Evolutionary conservation across 148 eudicot species (phyloP).

Genomic region (Rhododendron henanense): DNA sequence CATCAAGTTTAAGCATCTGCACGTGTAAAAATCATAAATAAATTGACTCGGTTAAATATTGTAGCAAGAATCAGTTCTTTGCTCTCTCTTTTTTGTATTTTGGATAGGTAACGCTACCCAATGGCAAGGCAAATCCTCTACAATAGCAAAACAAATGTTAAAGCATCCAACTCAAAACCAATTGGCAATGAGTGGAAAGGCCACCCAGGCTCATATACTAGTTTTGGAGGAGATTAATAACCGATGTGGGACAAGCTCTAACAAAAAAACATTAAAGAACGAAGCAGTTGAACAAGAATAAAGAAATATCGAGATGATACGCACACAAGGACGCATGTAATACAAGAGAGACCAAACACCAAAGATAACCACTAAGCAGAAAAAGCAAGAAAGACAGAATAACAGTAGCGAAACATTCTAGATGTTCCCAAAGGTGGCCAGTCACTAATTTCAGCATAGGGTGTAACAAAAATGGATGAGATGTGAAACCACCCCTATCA

Average conservation of each 20-base stretch:
- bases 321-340: background rate
- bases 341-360: background rate
- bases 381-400: slow-evolving; percentile 1
- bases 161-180: too few relatives aligned
- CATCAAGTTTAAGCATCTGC: slow-evolving; percentile 88
- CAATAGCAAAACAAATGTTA: background rate
- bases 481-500: background rate
- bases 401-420: background rate
- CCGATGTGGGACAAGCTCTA: too few relatives aligned
- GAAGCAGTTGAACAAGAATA: background rate
- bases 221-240: too few relatives aligned
- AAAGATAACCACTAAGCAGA: background rate
- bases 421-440: background rate
- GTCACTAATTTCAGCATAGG: background rate
- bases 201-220: too few relatives aligned
- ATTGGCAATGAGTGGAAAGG: too few relatives aligned
- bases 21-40: slow-evolving; percentile 9
- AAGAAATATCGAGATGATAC: background rate
- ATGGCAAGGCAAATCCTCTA: background rate
- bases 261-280: background rate
- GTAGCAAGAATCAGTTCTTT: background rate
- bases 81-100: background rate
- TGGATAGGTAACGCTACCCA: background rate
- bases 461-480: background rate
- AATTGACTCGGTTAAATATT: background rate